Percentiles rank a stretch among this genome's conserved stretches.
These are phyloP conservation scores for Chenopodium berlandieri DNA, from an alignment of 148 eudicot species.

Conservation along the genomic window DNA sequence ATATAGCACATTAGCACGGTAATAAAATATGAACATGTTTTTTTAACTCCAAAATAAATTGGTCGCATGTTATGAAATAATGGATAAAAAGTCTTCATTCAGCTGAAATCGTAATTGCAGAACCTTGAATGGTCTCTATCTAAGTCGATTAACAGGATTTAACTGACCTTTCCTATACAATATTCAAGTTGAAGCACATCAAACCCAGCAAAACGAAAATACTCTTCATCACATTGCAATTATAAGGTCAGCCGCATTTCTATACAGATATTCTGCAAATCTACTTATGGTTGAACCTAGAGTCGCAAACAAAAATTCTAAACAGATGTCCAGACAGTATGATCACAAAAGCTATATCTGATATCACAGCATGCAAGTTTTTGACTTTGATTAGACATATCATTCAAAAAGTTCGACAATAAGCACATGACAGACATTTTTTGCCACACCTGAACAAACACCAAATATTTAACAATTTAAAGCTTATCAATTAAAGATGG, in stretches of 20 bases:
- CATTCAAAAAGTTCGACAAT: background rate
- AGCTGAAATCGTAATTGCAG: too few relatives aligned
- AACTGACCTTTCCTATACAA: background rate
- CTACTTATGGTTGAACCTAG: too few relatives aligned
- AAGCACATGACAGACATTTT: background rate
- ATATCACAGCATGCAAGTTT: background rate
- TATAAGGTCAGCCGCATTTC: background rate
- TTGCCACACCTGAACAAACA: background rate
- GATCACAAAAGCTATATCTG: background rate
- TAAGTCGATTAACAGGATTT: too few relatives aligned
- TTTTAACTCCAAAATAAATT: too few relatives aligned
- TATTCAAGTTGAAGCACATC: background rate
- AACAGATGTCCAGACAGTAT: background rate
- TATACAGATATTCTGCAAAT: background rate
- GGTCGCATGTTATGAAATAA: too few relatives aligned
- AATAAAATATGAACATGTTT: too few relatives aligned
- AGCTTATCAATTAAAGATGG: background rate
- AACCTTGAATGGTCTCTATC: too few relatives aligned
- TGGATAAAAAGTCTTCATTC: too few relatives aligned
- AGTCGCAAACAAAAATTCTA: too few relatives aligned
- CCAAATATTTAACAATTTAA: background rate
- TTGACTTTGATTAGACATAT: background rate
- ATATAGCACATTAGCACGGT: too few relatives aligned
- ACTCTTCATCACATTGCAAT: background rate
- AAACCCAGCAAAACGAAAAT: background rate